phyloP scores from a whole-genome alignment of 225 moss, liverwort and hornwort species.

The Physcomitrellopsis africana region DNA sequence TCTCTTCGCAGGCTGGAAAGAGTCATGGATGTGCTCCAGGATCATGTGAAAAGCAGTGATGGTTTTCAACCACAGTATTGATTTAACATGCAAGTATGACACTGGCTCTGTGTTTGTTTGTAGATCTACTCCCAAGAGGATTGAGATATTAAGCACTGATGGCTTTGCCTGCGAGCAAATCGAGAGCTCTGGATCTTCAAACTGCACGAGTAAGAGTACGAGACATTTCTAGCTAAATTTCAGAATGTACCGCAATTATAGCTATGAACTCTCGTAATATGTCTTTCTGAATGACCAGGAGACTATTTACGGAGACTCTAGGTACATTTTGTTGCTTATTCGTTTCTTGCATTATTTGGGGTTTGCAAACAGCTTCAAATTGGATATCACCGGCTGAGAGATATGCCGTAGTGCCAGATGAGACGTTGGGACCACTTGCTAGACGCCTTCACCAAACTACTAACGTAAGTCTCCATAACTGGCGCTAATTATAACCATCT shows the following conservation, averaged over 20 bases:
- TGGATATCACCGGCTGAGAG: conserved; percentile 54
- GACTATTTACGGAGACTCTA: no score
- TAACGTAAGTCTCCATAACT: conserved; percentile 31
- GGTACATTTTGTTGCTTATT: conserved; percentile 11
- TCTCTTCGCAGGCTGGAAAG: neutral
- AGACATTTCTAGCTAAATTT: neutral
- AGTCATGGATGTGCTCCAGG: no score
- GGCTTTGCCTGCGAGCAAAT: conserved; percentile 55
- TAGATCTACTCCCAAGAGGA: conserved; percentile 47
- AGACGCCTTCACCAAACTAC: conserved; percentile 43
- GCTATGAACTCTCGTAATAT: neutral
- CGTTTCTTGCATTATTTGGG: conserved; percentile 20
- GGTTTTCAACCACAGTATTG: neutral
- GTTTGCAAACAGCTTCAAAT: conserved; percentile 42
- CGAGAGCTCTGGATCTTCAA: conserved; percentile 44
- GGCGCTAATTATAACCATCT: neutral
- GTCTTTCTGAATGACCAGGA: neutral
- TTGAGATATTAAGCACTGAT: conserved; percentile 51
- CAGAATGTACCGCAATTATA: neutral
- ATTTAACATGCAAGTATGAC: neutral
- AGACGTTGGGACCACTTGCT: conserved; percentile 44
- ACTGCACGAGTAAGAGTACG: conserved; percentile 35
- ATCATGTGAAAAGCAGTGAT: neutral
- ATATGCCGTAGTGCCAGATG: conserved; percentile 56
- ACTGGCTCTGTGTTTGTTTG: neutral